Conservation (phyloP, 331 rosid species). For the Dryas integrifolia region DNA sequence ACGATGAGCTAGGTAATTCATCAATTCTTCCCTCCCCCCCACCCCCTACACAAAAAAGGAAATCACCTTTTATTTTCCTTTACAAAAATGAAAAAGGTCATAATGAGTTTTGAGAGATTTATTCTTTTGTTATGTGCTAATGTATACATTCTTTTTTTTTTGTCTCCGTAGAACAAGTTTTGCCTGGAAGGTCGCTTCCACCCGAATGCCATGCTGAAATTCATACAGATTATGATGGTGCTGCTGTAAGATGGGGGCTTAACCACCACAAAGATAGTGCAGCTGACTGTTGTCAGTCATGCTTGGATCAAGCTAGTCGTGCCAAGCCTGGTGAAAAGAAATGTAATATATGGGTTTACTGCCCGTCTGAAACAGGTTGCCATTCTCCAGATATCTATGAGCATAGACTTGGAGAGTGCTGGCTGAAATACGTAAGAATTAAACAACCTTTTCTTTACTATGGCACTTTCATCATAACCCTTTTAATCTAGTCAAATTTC, state of each 20-base stretch:
- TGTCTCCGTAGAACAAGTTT: conserved; percentile 51
- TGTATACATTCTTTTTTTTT: conserved; percentile 25
- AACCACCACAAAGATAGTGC: conserved; percentile 91
- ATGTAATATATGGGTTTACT: conserved; percentile 96
- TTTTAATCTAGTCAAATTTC: background rate
- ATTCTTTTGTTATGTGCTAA: conserved; percentile 6
- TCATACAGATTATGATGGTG: conserved; percentile 84
- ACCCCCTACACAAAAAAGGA: background rate
- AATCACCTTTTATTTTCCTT: background rate
- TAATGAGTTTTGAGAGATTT: background rate
- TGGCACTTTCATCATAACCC: background rate
- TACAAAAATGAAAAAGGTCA: background rate
- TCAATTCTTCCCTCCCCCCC: background rate
- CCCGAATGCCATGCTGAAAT: conserved; percentile 66
- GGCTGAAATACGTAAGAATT: conserved; percentile 85
- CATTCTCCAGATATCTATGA: conserved; percentile 88
- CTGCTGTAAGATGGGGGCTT: conserved; percentile 95
- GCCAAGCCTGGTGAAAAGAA: conserved; percentile 66
- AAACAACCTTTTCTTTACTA: background rate
- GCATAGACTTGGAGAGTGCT: conserved; percentile 82
- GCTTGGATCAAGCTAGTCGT: conserved; percentile 71
- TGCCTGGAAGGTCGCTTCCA: conserved; percentile 76
- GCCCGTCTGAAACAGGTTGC: conserved; percentile 83
- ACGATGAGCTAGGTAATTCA: conserved; percentile 56
- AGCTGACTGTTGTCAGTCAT: conserved; percentile 95